Base-by-base conservation (phyloP, 371 early-diverging fungal species). In the Mortierella sp. region DNA sequence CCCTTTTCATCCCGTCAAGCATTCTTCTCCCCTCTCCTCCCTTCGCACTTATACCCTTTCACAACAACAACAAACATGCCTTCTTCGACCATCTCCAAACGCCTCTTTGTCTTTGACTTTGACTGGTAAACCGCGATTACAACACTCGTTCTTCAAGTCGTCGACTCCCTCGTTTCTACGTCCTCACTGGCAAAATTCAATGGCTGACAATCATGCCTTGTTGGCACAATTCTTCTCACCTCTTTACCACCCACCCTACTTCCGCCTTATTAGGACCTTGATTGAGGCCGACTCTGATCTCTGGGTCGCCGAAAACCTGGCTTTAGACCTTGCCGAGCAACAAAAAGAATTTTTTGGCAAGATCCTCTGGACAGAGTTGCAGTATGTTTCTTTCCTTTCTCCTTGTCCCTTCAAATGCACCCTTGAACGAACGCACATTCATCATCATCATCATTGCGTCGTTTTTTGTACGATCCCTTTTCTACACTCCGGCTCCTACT, bases 211-310 rank as follows among this genome's bases (percentile, higher is more conserved):
- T 3, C 40, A 64, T 74, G 19, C 59, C 3, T 13, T 26, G 26
- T 59, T 28, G 31, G 14, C 16, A 31, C 31, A 16, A 14, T 31
- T 19, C 14, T 28, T 31, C 14, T 11, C 31, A 8, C 4, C 16
- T 40, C 26, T 57, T 16, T 3, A 34, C 50, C 24, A 40, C 91
- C 93, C 91, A 93, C 95, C 5, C 84, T 95, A 28, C n/a, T n/a
- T n/a, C n/a, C 10, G 14, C 26, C 44, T 26, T n/a, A 34, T 11
- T 72, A 93, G 93, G 92, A 93, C 95, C 8, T 86, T 95, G 77
- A 92, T 96, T 46, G 95, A 96, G 64, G 89, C 93, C 40, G 95
- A 96, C 80, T 93, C 92, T 64, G 96, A 96, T 77, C 78, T 89
- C 70, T 93, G 90, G 90, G 90, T 93, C 9, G 82, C 93, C n/a